Conservation (phyloP, 371 early-diverging fungal species). For the Lichtheimia corymbifera region DNA sequence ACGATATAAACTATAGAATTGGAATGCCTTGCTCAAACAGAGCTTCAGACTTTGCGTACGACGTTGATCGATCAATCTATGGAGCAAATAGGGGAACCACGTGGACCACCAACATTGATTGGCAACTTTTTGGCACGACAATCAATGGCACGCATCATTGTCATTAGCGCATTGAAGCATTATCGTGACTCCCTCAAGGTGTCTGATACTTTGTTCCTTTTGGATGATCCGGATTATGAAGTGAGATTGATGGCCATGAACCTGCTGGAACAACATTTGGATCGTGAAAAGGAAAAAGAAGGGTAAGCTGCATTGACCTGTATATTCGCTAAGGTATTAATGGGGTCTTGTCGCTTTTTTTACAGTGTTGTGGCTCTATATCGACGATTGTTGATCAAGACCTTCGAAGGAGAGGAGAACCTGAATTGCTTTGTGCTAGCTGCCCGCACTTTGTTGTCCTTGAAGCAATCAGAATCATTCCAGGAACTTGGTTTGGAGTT, state of each 20-base stretch:
- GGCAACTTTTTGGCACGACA: constrained; percentile 53
- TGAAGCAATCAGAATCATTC: constrained; percentile 24
- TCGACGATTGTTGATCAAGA: constrained; percentile 43
- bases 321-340: background rate
- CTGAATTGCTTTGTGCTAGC: constrained; percentile 56
- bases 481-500: background rate
- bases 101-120: constrained; percentile 12
- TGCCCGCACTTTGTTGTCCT: constrained; percentile 37
- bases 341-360: background rate
- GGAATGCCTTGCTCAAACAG: background rate
- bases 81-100: background rate
- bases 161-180: constrained; percentile 29
- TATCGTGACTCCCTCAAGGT: constrained; percentile 9
- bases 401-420: constrained; percentile 52
- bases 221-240: constrained; percentile 57
- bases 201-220: constrained; percentile 24
- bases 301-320: constrained; percentile 13
- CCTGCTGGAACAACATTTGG: constrained; percentile 28
- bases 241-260: constrained; percentile 57
- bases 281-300: constrained; percentile 9
- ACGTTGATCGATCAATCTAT: constrained; percentile 6
- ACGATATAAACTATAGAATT: constrained; percentile 1
- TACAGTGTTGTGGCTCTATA: constrained; percentile 32
- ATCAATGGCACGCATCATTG: constrained; percentile 44
- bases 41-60: constrained; percentile 8